These are phyloP conservation scores for Rhizopogon vesiculosus DNA, from an alignment of 768 basidiomycete species.

Conservation along the genomic window DNA sequence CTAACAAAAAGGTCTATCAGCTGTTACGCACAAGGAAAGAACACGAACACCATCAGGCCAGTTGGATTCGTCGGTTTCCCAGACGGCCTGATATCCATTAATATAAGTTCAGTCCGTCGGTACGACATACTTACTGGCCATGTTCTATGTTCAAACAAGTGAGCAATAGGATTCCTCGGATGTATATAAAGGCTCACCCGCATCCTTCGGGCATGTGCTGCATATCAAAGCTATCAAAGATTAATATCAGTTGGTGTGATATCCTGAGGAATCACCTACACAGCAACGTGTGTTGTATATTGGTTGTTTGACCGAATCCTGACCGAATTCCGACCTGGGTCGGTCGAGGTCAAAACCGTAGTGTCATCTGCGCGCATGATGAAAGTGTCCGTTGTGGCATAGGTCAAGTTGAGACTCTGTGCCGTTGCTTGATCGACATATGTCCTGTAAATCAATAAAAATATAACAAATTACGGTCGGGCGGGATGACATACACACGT, in stretches of 20 bases:
- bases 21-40: neutral
- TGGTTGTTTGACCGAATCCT: slow-evolving; percentile 25
- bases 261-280: slow-evolving; percentile 15
- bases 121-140: slow-evolving; percentile 27
- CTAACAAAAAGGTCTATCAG: slow-evolving; percentile 5
- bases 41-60: slow-evolving; percentile 22
- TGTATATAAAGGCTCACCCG: slow-evolving; percentile 16
- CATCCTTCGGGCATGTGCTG: slow-evolving; percentile 34
- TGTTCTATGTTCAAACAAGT: slow-evolving; percentile 19
- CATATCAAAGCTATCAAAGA: slow-evolving; percentile 24
- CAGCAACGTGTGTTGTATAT: slow-evolving; percentile 30
- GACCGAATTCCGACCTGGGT: slow-evolving; percentile 33
- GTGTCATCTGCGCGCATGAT: slow-evolving; percentile 35
- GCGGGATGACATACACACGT: slow-evolving; percentile 25
- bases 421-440: slow-evolving; percentile 28
- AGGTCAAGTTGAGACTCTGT: slow-evolving; percentile 22
- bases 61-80: slow-evolving; percentile 18
- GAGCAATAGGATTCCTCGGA: neutral
- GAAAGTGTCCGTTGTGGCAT: slow-evolving; percentile 21
- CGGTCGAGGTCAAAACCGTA: slow-evolving; percentile 19
- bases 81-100: slow-evolving; percentile 17
- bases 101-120: neutral
- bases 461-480: neutral
- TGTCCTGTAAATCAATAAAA: slow-evolving; percentile 17
- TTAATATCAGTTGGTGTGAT: neutral